phyloP scores from a whole-genome alignment of 2,329 filamentous ascomycete species.

The Plectosphaerella plurivora region DNA sequence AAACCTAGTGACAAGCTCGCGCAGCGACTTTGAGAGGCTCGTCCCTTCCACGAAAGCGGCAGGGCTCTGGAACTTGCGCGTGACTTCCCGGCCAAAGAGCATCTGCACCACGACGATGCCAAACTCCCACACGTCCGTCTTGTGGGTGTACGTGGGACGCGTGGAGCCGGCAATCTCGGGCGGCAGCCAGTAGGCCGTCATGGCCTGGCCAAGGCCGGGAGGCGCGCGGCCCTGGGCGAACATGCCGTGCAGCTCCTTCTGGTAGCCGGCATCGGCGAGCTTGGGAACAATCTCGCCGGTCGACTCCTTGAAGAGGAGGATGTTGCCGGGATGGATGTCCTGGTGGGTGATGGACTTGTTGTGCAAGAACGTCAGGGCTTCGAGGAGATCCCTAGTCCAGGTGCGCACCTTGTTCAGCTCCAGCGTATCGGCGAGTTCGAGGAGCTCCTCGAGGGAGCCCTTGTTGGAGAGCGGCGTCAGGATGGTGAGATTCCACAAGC shows the following conservation, averaged over 20 bases:
- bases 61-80: slow-evolving; percentile 75
- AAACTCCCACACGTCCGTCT: slow-evolving; percentile 93
- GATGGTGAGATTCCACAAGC: slow-evolving; percentile 67
- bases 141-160: slow-evolving; percentile 62
- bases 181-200: slow-evolving; percentile 78
- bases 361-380: slow-evolving; percentile 84
- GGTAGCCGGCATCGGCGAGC: slow-evolving; percentile 69
- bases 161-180: slow-evolving; percentile 66
- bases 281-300: slow-evolving; percentile 69
- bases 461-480: slow-evolving; percentile 75
- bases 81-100: slow-evolving; percentile 78
- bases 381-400: slow-evolving; percentile 88
- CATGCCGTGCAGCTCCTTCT: slow-evolving; percentile 62
- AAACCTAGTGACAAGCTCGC: slow-evolving; percentile 76
- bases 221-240: slow-evolving; percentile 47
- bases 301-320: slow-evolving; percentile 68
- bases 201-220: slow-evolving; percentile 54
- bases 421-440: slow-evolving; percentile 73
- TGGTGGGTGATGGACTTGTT: slow-evolving; percentile 80
- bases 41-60: slow-evolving; percentile 67
- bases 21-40: slow-evolving; percentile 67
- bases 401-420: slow-evolving; percentile 72
- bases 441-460: slow-evolving; percentile 75
- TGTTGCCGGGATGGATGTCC: slow-evolving; percentile 73
- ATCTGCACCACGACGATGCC: slow-evolving; percentile 90